Percentiles rank a stretch among this genome's conserved stretches.
Conservation (phyloP, 306 rosid genomes). For the Prunus padus region DNA sequence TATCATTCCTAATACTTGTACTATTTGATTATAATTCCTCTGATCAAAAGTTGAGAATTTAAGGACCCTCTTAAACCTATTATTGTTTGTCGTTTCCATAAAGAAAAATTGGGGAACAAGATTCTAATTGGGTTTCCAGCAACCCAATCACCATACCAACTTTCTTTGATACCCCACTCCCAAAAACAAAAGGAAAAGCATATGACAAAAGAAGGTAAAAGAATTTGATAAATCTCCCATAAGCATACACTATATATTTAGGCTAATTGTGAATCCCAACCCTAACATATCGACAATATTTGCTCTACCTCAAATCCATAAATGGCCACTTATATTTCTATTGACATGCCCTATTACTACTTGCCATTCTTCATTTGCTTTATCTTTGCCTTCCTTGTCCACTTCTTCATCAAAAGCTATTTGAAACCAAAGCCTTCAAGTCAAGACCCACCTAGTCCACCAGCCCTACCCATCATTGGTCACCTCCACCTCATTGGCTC, state of each 20-base stretch:
- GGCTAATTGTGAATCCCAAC: background rate
- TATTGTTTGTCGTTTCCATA: background rate
- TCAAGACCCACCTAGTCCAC: constrained; percentile 33
- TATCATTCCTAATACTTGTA: too few relatives aligned
- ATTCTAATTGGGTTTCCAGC: background rate
- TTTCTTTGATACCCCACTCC: too few relatives aligned
- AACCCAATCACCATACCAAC: background rate
- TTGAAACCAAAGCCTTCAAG: background rate
- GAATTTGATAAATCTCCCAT: too few relatives aligned
- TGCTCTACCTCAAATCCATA: background rate
- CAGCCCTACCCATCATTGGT: constrained; percentile 41
- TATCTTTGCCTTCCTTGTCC: constrained; percentile 2
- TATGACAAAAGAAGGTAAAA: too few relatives aligned
- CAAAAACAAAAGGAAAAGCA: too few relatives aligned
- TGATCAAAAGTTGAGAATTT: too few relatives aligned
- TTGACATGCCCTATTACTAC: background rate
- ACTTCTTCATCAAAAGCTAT: constrained; percentile 14
- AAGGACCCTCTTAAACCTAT: background rate
- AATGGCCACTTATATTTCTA: background rate
- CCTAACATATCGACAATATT: background rate
- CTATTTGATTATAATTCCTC: too few relatives aligned
- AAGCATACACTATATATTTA: too few relatives aligned
- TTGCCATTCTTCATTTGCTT: constrained; percentile 6
- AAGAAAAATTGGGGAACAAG: background rate
- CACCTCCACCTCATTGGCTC: constrained; percentile 51